A percentile compares a stretch with the other conserved stretches of the same genome.
phyloP scores from a whole-genome alignment of 2,329 filamentous ascomycete species.

The Sclerotinia glacialis region DNA sequence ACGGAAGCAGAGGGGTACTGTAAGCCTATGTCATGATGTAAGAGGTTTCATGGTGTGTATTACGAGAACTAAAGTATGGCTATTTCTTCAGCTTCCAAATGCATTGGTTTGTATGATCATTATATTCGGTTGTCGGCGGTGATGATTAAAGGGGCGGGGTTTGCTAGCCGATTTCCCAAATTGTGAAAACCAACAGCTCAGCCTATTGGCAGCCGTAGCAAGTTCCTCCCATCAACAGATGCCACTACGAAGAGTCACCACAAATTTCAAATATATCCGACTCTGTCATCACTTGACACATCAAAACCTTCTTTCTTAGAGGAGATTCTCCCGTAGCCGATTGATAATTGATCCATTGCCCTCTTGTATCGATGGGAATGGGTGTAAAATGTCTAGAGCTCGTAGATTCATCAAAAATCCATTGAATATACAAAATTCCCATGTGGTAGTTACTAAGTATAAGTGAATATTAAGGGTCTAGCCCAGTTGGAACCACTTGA shows the following conservation, averaged over 20 bases:
- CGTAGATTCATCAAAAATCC: not conserved
- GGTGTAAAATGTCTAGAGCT: not conserved
- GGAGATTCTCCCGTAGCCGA: not conserved
- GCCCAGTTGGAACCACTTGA: not conserved
- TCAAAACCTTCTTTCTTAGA: not conserved
- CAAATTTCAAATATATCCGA: too few relatives aligned
- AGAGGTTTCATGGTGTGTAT: not conserved
- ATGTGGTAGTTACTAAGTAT: not conserved
- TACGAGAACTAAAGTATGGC: not conserved
- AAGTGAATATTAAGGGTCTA: not conserved
- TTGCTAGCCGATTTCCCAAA: not conserved
- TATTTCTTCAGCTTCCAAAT: not conserved
- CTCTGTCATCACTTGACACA: not conserved
- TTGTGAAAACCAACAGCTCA: not conserved
- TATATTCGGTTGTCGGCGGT: not conserved
- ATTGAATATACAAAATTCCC: not conserved
- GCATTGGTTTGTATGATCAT: too few relatives aligned
- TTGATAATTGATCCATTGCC: not conserved
- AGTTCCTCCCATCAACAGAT: not conserved
- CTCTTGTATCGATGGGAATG: not conserved
- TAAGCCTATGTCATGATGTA: not conserved
- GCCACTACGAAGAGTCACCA: not conserved
- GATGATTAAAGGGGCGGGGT: not conserved
- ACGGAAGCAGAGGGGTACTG: too few relatives aligned
- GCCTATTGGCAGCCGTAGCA: not conserved